Conservation (phyloP, 2,329 filamentous ascomycete species). For the Grosmannia clavigera region DNA sequence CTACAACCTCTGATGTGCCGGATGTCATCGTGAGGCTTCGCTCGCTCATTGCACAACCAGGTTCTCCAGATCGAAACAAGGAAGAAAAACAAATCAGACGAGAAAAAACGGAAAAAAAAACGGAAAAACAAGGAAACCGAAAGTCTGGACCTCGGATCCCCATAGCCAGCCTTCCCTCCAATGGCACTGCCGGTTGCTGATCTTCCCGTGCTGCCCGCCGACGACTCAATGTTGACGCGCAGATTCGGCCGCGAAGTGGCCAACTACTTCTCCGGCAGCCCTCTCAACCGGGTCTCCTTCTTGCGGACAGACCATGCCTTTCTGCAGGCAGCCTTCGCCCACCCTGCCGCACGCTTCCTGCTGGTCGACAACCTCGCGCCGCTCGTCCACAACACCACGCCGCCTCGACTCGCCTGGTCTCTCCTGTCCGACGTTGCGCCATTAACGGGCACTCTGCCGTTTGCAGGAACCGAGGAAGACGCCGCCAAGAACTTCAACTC, state of each 20-base stretch:
- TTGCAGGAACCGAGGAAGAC: slow-evolving; percentile 59
- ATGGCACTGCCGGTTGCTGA: slow-evolving; percentile 8
- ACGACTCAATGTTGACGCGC: slow-evolving; percentile 56
- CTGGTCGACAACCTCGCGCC: slow-evolving; percentile 70
- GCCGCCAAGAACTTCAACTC: slow-evolving; percentile 65
- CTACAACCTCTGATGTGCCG: not conserved
- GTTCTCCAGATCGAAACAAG: too few relatives aligned
- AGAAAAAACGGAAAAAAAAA: not conserved
- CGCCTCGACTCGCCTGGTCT: slow-evolving; percentile 49
- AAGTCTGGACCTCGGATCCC: too few relatives aligned
- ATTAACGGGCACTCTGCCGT: slow-evolving; percentile 61
- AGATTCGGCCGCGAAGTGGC: slow-evolving; percentile 70
- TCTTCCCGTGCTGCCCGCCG: slow-evolving; percentile 32
- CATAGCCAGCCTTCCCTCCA: not conserved
- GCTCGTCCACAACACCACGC: slow-evolving; percentile 37
- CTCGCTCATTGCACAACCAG: not conserved
- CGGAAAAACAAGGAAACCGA: not conserved
- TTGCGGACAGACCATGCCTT: slow-evolving; percentile 60
- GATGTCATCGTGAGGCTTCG: not conserved
- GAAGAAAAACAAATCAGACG: too few relatives aligned
- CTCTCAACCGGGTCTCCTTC: slow-evolving; percentile 69
- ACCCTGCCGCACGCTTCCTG: slow-evolving; percentile 58
- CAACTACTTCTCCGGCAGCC: slow-evolving; percentile 75
- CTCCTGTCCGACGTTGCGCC: slow-evolving; percentile 55
- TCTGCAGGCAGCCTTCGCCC: slow-evolving; percentile 52